Base-by-base conservation (phyloP, 1,284 basidiomycete species). In the Mycena sp. region DNA sequence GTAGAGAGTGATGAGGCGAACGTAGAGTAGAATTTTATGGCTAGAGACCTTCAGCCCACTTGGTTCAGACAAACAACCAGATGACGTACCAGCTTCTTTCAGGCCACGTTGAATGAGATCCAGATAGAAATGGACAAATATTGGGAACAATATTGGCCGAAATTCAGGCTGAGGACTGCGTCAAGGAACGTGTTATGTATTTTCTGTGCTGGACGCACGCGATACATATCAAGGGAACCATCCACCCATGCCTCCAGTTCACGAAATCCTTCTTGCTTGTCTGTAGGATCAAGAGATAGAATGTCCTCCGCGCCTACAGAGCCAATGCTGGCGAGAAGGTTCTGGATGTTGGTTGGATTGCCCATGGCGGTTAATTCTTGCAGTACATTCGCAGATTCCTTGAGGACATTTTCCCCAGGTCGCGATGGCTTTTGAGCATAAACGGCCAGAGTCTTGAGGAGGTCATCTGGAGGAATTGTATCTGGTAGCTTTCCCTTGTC, bases 41-140 rank as follows among this genome's bases (percentile, higher is more conserved):
- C 95, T 93, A 59, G 37, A 59, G 40, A 58, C 56, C 17, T 49
- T 46, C 50, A 37, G 64, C 25, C 38, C n/a, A 45, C 37, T 51
- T 41, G 60, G 25, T 30, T 28, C 12, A 11, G 60, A 46, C 46
- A 44, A 55, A 25, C 40, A 32, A 61, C n/a, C 52, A 37, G 48
- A n/a, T 21, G 44, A 78, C 89, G 63, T 72, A 93, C 93, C 94
- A 67, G 95, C 93, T 70, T 95, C 92, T 69, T 93, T 91, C 77
- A 94, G 95, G 4, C 94, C 95, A 65, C 92, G 89, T 71, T 96
- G 90, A 57, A 99, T 90, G 50, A 99, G 85, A 75, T 99, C 96
- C 35, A 99, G 84, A 77, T 97, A 99, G 72, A 98, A 98, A 78
- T 99, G 96, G 43, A 94, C 95, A 75, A 99, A 99, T 65, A 99